Base-by-base conservation (phyloP, 139 green algal genomes). In the Chlorella sp. region DNA sequence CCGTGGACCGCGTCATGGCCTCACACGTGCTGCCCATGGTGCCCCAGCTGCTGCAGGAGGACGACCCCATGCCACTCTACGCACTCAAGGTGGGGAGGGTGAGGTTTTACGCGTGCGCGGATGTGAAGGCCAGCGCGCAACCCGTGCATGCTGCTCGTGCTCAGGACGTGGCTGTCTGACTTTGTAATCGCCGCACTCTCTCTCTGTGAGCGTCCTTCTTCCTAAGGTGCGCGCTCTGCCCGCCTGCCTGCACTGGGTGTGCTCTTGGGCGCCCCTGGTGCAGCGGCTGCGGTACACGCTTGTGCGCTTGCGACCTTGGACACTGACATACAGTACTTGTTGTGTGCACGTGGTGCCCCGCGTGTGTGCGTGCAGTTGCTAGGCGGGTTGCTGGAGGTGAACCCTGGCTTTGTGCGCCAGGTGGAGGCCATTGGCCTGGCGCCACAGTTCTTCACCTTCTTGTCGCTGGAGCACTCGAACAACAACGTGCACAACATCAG, bases 401-500 rank as follows among this genome's bases (percentile, higher is more conserved):
- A 89, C 76, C 71, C 71, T n/a, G 5, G 31, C 22, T 88, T 82
- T 49, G 80, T 87, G 72, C 55, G 31, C 0, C 76, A 83, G 32
- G 78, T 93, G 31, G 77, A 85, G 32, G 29, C 32, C 27, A 78
- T 93, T 69, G 84, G 80, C 22, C 78, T 97, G 49, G 76, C 86
- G 0, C 67, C 83, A 24, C 77, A 79, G 31, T 92, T 97, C 73
- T 96, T 97, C 72, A 83, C 90, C 34, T 95, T 93, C 79, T 84
- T 98, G 49, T 87, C 82, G 4, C 82, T 95, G 35, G 86, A 94
- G 36, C 88, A 96, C 77, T 74, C 87, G 42, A 92, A 96, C 88
- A 97, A 96, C 88, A 97, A 97, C 81, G 90, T 96, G 78, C 92
- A 97, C 86, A 96, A 95, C 85, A 89, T 97, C 20, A 75, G 86